Evolutionary conservation across 2,329 filamentous ascomycete genomes (phyloP), one percentile per base, ranked within the genome.

Genomic region (Fusarium bactridioides): DNA sequence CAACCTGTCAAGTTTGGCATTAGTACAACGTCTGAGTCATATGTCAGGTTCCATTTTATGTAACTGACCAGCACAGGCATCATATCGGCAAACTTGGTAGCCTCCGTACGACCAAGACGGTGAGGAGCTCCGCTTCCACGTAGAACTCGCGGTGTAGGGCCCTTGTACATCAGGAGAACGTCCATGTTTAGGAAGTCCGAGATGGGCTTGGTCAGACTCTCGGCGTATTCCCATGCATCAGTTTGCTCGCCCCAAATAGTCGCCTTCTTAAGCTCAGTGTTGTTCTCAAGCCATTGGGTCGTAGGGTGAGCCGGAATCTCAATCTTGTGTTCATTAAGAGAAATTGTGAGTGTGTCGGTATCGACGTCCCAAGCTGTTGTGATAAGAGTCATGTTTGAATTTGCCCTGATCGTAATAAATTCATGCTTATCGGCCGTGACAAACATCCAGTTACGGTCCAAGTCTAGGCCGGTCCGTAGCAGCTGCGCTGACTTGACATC

Each of bases 371-470:
- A 67, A 16, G 64, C 62, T 3, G 76, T 78, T 16, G 65, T 67
- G 37, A 92, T 90, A 18, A 91, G 83, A 0, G 90, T 91, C 89
- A 92, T 91, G 43, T 84, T 81, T 8, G 89, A 84, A 66, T 88
- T 86, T 62, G 87, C 82, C 19, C 90, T 88, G 75, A 92, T 91
- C 6, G 90, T 92, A 58, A 91, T 78, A 77, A 91, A 91, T 62
- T 89, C 84, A 55, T 83, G 80, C 9, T 82, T 83, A 21, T 84
- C 81, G 4, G 85, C 83, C 38, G 87, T 84, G 53, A 91, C 84
- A 79, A 91, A 89, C 90, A 92, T 92, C 89, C 90, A 92, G 70
- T 88, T 86, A 11, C 90, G 83, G 77, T 92, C 90, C 18, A 91
- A 82, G 48, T 89, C 87, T 16, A 92, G 83, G 0, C 90, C 90